Base-by-base conservation (phyloP, 139 green algal species). In the Pycnococcus provasolii region DNA sequence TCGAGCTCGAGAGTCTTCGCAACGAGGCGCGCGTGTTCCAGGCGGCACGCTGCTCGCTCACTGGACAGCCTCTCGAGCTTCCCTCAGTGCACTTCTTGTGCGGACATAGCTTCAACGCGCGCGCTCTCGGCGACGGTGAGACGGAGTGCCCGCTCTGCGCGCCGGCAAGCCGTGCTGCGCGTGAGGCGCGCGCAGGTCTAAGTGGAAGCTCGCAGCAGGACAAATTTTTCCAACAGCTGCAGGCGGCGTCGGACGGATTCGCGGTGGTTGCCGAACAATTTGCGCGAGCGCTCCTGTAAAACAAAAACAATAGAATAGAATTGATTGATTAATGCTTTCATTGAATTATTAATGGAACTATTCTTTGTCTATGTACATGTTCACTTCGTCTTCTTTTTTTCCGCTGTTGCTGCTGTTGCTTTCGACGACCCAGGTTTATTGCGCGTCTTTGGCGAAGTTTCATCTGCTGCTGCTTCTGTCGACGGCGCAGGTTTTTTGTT, bases 41-140 rank as follows among this genome's bases (percentile, higher is more conserved):
- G 71, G 79, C 72, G 65, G 85, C 53, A 63, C 77, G 83, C 52
- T 94, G 91, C 76, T 74, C 85, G 8, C 74, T 83, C 40, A 90
- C 80, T 4, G 81, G 79, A 1, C 72, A 77, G 5, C 77, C 88
- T 0, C 78, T 97, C 71, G 92, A 97, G 71, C 80, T 98, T 61
- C 91, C 91, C 1, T 85, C 83, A 1, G 85, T 96, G 39, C 91
- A 97, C 80, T 97, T 97, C 71, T 41, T 98, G 63, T 97, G 91
- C 74, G 85, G 87, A 58, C 91, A 97, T 72, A 90, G 81, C 11
- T 98, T 86, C 78, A 95, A 96, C 80, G 44, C 83, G 58, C 81
- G 86, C 26, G 88, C 85, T 6, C 79, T 97, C 44, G 91, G 86
- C 2, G 92, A 96, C 52, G 80, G 70, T 46, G 84, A 89, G 60